Evolutionary conservation across 768 basidiomycete species (phyloP), one percentile per base, ranked within the genome.

Genomic region (Collybia mongolica): DNA sequence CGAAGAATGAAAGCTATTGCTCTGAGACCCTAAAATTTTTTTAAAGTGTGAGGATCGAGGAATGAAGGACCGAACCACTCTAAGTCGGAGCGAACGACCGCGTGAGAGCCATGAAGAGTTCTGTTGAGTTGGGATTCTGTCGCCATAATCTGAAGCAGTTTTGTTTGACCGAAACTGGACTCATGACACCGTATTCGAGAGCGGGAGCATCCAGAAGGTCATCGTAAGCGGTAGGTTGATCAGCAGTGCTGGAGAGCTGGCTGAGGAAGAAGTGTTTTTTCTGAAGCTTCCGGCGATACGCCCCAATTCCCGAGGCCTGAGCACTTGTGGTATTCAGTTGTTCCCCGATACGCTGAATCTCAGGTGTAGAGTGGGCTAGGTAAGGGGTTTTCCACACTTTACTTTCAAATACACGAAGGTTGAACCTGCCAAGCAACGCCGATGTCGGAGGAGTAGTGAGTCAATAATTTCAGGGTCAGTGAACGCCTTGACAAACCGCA

Each of bases 391-490:
- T 68, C 75, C 74, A 76, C 9, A 69, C 67, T 44, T 70, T 66
- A n/a, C 67, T 66, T 11, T 58, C 44, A 52, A 69, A 62, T 19
- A 76, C 35, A 19, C 51, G 48, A 73, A 66, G 75, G 52, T 32
- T 68, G 63, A 26, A 71, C 63, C 44, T 73, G 70, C 76, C 76
- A 78, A 14, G 59, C 54, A 6, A 74, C 49, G 0, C 76, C 77
- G 9, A 79, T 60, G 66, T 24, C 77, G 73, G 12, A 77, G 65
- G 28, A 79, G 59, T 9, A 78, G 61, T 0, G 72, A 73, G 45
- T 77, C 74, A 20, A 79, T 56, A 43, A 77, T 68, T 36, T 79
- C 76, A 14, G 72, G 72, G 52, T 79, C 75, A 8, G 74, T 74
- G 54, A 74, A 77, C n/a, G 73, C 74, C 18, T 76, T 71, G 39